Percentiles rank a stretch among this genome's conserved stretches.
Evolutionary conservation across 257 asterid genomes (phyloP).

Genomic region (Forsythia viridissima): DNA sequence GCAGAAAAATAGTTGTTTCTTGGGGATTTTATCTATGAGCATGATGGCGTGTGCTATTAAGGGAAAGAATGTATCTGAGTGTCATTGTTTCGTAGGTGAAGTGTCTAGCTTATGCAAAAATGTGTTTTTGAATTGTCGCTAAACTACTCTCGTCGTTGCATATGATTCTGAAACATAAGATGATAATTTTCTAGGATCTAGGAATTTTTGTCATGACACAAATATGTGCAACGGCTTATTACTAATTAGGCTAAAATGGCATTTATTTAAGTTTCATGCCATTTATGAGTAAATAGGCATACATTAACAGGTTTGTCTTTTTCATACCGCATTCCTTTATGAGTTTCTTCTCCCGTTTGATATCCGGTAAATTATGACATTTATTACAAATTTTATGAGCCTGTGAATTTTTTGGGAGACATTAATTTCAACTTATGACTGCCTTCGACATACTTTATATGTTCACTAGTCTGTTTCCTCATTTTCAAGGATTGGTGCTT

Average conservation of each 20-base stretch:
- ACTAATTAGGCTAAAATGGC: neutral
- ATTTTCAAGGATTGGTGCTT: slow-evolving; percentile 17
- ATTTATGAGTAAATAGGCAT: neutral
- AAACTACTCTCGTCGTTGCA: neutral
- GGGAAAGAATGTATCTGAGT: neutral
- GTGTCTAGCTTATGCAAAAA: neutral
- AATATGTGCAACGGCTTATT: neutral
- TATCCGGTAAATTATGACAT: neutral
- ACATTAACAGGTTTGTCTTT: neutral
- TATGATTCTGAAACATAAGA: neutral
- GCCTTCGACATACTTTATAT: slow-evolving; percentile 13
- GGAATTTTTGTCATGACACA: neutral
- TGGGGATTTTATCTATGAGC: neutral
- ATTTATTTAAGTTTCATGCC: neutral
- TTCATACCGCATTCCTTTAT: neutral
- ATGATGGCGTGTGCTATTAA: neutral
- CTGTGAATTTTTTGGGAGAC: neutral
- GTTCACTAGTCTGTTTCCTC: slow-evolving; percentile 13
- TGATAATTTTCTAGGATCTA: neutral
- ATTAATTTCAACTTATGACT: neutral
- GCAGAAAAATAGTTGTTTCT: neutral
- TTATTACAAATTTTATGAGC: neutral
- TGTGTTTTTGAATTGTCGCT: neutral
- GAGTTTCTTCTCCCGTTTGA: neutral
- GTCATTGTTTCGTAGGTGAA: neutral